These are phyloP conservation scores for Verbascum thapsus DNA, from an alignment of 257 asterid genomes.

Conservation along the genomic window DNA sequence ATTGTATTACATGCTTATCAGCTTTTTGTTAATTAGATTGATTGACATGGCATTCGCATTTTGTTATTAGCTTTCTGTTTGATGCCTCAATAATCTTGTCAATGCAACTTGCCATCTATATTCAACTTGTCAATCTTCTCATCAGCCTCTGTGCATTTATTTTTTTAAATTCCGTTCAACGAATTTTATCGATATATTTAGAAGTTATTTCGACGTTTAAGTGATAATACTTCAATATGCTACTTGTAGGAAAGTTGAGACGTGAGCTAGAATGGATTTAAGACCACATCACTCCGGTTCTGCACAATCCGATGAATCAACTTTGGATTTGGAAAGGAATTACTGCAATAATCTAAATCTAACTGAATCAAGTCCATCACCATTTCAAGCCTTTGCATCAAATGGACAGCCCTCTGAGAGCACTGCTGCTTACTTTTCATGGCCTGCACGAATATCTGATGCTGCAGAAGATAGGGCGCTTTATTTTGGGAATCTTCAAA, in stretches of 20 bases:
- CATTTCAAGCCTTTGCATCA: slow-evolving; percentile 67
- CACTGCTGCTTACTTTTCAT: slow-evolving; percentile 92
- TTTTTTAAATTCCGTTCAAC: no score
- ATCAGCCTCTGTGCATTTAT: no score
- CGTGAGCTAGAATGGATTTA: slow-evolving; percentile 52
- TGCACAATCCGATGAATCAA: slow-evolving; percentile 74
- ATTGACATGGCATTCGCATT: no score
- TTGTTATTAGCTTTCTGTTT: no score
- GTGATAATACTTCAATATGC: no score
- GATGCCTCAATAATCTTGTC: no score
- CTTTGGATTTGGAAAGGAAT: slow-evolving; percentile 72
- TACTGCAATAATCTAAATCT: slow-evolving; percentile 46
- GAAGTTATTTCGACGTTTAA: no score
- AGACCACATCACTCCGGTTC: slow-evolving; percentile 70
- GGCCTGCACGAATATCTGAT: slow-evolving; percentile 88
- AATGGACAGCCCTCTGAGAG: slow-evolving; percentile 81
- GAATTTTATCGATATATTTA: no score
- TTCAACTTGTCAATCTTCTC: no score
- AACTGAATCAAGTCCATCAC: slow-evolving; percentile 57
- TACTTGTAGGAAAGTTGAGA: slow-evolving; percentile 48
- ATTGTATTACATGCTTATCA: no score
- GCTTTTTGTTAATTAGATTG: no score
- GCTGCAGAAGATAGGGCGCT: slow-evolving; percentile 83
- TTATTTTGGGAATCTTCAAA: slow-evolving; percentile 92
- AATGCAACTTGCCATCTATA: no score